A percentile compares a stretch with the other conserved stretches of the same genome.
Evolutionary conservation across 2,329 filamentous ascomycete species (phyloP).

Genomic region (Ceratocystis cacaofunesta): DNA sequence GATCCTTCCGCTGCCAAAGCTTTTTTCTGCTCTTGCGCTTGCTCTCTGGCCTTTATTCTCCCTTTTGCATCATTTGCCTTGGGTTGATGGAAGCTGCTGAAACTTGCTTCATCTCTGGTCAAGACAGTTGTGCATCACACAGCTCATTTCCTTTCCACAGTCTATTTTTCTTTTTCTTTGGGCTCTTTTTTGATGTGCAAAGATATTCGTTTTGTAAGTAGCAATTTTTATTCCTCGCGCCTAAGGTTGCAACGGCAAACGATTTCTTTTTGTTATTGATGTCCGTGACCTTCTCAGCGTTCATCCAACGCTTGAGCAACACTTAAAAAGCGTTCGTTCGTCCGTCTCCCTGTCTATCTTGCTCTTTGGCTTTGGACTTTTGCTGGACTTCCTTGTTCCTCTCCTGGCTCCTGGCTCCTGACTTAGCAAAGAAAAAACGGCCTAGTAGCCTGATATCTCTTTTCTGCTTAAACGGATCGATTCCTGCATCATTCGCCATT

Average conservation of each 20-base stretch:
- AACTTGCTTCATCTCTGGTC: slow-evolving; percentile 4
- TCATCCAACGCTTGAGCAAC: neutral
- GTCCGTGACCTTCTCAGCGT: neutral
- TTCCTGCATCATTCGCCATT: neutral
- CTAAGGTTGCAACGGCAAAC: neutral
- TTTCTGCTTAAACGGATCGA: neutral
- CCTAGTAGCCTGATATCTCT: neutral
- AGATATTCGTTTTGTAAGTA: neutral
- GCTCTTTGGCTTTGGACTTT: neutral
- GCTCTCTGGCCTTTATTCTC: neutral
- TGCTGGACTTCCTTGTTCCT: neutral
- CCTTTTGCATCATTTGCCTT: neutral
- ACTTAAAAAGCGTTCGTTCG: neutral
- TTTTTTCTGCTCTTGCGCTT: neutral
- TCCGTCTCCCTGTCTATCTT: neutral
- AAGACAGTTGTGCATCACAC: neutral
- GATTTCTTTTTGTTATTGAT: neutral
- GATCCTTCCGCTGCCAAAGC: slow-evolving; percentile 2
- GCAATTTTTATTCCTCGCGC: neutral
- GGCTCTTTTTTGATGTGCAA: neutral
- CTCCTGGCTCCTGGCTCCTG: neutral
- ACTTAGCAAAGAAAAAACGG: neutral
- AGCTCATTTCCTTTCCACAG: neutral
- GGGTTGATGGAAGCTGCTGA: neutral
- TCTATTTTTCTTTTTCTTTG: neutral